Conservation (phyloP, 2,329 filamentous ascomycete species). For the Aspergillus transmontanensis region DNA sequence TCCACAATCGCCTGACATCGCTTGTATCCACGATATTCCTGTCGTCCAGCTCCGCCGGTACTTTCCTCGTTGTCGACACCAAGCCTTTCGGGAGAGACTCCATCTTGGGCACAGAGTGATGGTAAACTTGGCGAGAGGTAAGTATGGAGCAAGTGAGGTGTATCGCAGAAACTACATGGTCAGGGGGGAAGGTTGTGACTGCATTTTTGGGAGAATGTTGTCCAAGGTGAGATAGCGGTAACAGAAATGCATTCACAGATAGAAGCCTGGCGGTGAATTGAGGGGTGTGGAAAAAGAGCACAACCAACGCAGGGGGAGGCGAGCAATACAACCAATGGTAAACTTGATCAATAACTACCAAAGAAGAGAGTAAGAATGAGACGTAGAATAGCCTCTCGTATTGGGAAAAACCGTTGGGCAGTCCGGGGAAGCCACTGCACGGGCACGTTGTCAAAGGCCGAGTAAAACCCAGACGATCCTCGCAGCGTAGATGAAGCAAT, state of each 20-base stretch:
- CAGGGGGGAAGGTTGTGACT: neutral
- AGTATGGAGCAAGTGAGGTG: neutral
- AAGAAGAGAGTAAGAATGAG: neutral
- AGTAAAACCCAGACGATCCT: neutral
- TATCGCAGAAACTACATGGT: slow-evolving; percentile 17
- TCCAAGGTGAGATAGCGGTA: neutral
- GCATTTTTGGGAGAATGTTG: neutral
- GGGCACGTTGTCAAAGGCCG: slow-evolving; percentile 3
- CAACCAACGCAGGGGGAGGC: slow-evolving; percentile 18
- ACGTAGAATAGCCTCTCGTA: neutral
- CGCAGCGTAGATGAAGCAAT: neutral
- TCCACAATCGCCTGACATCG: slow-evolving; percentile 51
- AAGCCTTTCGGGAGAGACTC: slow-evolving; percentile 45
- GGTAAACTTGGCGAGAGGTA: neutral
- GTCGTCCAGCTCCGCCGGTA: slow-evolving; percentile 40
- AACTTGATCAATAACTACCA: neutral
- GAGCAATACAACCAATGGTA: slow-evolving; percentile 1
- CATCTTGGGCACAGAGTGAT: slow-evolving; percentile 29
- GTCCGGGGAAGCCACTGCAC: neutral
- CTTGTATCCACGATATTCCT: slow-evolving; percentile 45
- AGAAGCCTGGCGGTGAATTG: slow-evolving; percentile 21
- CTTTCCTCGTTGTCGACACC: slow-evolving; percentile 42
- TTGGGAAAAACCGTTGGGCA: neutral
- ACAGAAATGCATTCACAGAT: slow-evolving; percentile 1
- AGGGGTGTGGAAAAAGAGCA: slow-evolving; percentile 10